Evolutionary conservation across 2,329 filamentous ascomycete genomes (phyloP), one percentile per base, ranked within the genome.

Genomic region (Claviceps lovelessii): DNA sequence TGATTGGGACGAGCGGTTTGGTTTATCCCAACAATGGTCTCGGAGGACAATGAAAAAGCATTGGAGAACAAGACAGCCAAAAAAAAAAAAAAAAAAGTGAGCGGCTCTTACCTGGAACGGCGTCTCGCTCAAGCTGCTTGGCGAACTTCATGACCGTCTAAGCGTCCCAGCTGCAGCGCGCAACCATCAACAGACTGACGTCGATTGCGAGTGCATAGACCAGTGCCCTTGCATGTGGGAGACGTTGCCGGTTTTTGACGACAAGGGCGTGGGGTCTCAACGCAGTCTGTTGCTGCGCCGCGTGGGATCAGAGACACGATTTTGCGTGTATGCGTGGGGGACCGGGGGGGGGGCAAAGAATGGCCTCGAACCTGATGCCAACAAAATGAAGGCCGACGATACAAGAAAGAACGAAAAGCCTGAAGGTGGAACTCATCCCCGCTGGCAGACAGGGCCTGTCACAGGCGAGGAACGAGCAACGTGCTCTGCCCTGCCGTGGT

Each of bases 71-170:
- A 23, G 9, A 44, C 4, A 10, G 41, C 23, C 23, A 23, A 23
- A 23, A 44, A 44, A 42, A 42, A 4, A 2, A 31, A n/a, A 11
- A 17, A 7, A 33, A 33, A n/a, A n/a, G n/a, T n/a, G 15, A 48
- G 46, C 19, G 31, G 29, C 29, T 48, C 51, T 48, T 19, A 83
- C 81, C 90, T 66, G 90, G 90, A 60, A 96, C 89, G 54, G 90
- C 80, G 63, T 61, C 58, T 50, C 55, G 55, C 53, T 60, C 58
- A 17, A 58, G 57, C 54, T 59, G 53, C 54, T 60, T 60, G 8
- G 58, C 58, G 44, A 60, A 59, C 56, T 58, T 56, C 56, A 60
- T 58, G 53, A 52, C 54, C 42, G 51, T 28, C 31, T 54, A 51
- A 46, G 54, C 56, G 51, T n/a, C 37, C 52, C 56, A 54, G 56